A percentile compares a stretch with the other conserved stretches of the same genome.
These are phyloP conservation scores for Dissoconium aciculare DNA, from an alignment of 2,329 filamentous ascomycete genomes.

Conservation along the genomic window DNA sequence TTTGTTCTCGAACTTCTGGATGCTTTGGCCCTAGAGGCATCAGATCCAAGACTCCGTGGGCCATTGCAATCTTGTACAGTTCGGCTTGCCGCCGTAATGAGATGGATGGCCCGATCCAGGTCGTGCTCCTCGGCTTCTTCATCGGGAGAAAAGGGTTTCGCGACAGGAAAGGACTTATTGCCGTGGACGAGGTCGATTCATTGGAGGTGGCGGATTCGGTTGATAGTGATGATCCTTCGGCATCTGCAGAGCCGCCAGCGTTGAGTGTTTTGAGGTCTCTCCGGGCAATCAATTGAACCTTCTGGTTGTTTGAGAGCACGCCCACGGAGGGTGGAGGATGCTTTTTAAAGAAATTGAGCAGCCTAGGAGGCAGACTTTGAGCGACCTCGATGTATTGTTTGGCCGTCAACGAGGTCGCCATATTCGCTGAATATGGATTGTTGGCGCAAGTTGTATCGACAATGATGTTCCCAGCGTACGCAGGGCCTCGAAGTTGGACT, in stretches of 20 bases:
- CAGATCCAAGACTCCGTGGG: slow-evolving; percentile 29
- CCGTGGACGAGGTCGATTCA: background rate
- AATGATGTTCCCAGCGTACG: too few relatives aligned
- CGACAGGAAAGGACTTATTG: too few relatives aligned
- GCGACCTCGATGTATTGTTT: slow-evolving; percentile 42
- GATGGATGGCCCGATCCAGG: slow-evolving; percentile 70
- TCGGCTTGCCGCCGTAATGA: slow-evolving; percentile 81
- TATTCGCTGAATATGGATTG: too few relatives aligned
- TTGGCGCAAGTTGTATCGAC: too few relatives aligned
- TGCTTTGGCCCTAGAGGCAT: slow-evolving; percentile 23
- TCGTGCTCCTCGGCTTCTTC: slow-evolving; percentile 63
- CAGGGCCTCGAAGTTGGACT: background rate
- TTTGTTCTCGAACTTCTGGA: slow-evolving; percentile 48
- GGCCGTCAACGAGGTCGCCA: background rate
- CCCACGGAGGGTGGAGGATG: slow-evolving; percentile 55
- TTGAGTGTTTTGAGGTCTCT: background rate
- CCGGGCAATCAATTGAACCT: background rate
- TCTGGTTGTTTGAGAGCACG: background rate
- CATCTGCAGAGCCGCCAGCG: slow-evolving; percentile 18
- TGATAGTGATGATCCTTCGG: background rate
- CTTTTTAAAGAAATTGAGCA: slow-evolving; percentile 75
- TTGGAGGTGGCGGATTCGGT: slow-evolving; percentile 9
- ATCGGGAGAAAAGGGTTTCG: slow-evolving; percentile 67
- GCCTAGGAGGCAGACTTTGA: slow-evolving; percentile 57
- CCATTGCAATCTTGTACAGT: slow-evolving; percentile 67